These are phyloP conservation scores for Fusarium fracticaudum DNA, from an alignment of 2,329 filamentous ascomycete genomes.

Conservation along the genomic window DNA sequence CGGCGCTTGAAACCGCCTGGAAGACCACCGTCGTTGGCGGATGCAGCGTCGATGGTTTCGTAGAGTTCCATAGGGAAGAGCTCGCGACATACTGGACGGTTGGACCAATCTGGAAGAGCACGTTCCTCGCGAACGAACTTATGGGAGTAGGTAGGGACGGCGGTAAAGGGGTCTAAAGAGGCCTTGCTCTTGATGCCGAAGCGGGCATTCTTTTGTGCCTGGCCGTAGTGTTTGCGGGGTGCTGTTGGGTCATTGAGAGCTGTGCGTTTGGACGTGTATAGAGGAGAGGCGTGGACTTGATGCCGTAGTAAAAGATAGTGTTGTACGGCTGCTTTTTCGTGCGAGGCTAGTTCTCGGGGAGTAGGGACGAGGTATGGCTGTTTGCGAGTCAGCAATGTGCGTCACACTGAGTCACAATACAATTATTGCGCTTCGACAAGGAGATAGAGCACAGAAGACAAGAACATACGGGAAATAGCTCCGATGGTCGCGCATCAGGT, in stretches of 20 bases:
- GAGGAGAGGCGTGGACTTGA: slow-evolving; percentile 63
- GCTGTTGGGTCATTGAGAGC: slow-evolving; percentile 52
- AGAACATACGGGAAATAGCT: slow-evolving; percentile 64
- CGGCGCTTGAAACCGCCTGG: slow-evolving; percentile 55
- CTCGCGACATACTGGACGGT: slow-evolving; percentile 60
- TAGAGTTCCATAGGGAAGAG: slow-evolving; percentile 67
- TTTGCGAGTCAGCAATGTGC: slow-evolving; percentile 10
- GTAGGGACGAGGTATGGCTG: slow-evolving; percentile 62
- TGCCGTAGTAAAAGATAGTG: slow-evolving; percentile 66
- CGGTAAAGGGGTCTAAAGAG: slow-evolving; percentile 66
- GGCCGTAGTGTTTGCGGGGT: slow-evolving; percentile 60
- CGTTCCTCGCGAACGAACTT: slow-evolving; percentile 62
- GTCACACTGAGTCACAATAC: background rate
- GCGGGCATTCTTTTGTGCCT: slow-evolving; percentile 66
- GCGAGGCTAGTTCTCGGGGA: slow-evolving; percentile 53
- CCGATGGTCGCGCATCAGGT: slow-evolving; percentile 65
- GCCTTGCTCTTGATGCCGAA: slow-evolving; percentile 66
- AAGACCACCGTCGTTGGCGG: slow-evolving; percentile 39
- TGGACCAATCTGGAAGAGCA: slow-evolving; percentile 63
- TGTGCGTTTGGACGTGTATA: slow-evolving; percentile 66
- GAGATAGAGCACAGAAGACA: background rate
- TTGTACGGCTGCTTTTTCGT: slow-evolving; percentile 59
- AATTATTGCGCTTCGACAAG: background rate
- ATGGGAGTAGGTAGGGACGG: slow-evolving; percentile 67
- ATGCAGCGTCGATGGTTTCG: slow-evolving; percentile 60